Percentiles rank a stretch among this genome's conserved stretches.
phyloP scores from a whole-genome alignment of 345 rosid species.

The Gossypium sturtianum region DNA sequence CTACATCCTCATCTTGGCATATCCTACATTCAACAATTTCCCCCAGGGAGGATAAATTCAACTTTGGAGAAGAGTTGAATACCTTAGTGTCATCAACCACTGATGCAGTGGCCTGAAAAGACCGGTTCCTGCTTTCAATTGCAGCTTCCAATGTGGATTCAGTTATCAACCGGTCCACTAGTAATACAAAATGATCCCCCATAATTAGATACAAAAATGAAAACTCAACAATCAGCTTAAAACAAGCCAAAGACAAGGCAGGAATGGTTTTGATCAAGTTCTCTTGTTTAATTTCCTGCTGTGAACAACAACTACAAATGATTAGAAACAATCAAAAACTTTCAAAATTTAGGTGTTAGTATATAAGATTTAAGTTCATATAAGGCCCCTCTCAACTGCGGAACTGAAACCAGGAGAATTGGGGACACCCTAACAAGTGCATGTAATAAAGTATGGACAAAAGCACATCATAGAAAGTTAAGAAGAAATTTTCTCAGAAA shows the following conservation, averaged over 20 bases:
- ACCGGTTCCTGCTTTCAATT: slow-evolving; percentile 60
- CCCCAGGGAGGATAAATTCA: slow-evolving; percentile 35
- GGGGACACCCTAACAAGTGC: not conserved
- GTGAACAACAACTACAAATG: slow-evolving; percentile 9
- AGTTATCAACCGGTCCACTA: slow-evolving; percentile 80
- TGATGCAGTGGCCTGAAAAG: slow-evolving; percentile 35
- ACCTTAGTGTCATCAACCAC: slow-evolving; percentile 25
- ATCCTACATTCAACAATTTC: slow-evolving; percentile 84
- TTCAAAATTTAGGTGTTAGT: not conserved
- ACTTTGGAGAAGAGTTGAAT: slow-evolving; percentile 20
- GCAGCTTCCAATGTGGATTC: slow-evolving; percentile 81
- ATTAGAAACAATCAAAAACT: not conserved
- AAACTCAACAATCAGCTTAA: not conserved
- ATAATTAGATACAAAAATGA: slow-evolving; percentile 22
- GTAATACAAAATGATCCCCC: slow-evolving; percentile 94
- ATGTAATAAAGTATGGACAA: slow-evolving; percentile 9
- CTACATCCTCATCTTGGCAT: slow-evolving; percentile 86
- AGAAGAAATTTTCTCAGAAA: not conserved
- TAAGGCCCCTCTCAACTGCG: not conserved
- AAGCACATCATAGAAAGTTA: not conserved
- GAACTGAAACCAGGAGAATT: slow-evolving; percentile 4
- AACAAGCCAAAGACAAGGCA: slow-evolving; percentile 1
- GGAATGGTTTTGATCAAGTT: slow-evolving; percentile 13
- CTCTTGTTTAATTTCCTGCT: slow-evolving; percentile 23
- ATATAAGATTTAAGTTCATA: not conserved